Conservation (phyloP, 148 eudicot genomes). For the Tetragonia tetragonoides region DNA sequence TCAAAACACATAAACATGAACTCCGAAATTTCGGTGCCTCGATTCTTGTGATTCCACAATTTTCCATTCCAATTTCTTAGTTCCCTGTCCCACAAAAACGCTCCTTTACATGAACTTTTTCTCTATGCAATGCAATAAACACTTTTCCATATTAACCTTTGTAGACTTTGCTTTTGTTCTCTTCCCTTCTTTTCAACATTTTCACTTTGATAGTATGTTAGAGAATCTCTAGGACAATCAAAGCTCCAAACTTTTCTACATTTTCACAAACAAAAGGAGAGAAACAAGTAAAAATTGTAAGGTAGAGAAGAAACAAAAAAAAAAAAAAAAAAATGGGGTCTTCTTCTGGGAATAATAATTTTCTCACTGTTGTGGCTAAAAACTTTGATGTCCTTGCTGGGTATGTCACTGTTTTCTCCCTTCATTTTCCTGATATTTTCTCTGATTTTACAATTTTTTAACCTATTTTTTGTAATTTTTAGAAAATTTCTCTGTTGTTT, state of each 20-base stretch:
- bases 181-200: background rate
- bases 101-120: background rate
- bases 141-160: background rate
- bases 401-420: conserved; percentile 12
- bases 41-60: conserved; percentile 20
- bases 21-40: conserved; percentile 29
- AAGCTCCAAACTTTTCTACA: background rate
- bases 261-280: background rate
- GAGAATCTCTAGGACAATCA: background rate
- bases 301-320: background rate
- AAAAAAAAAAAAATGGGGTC: conserved; percentile 33
- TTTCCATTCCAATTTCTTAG: background rate
- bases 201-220: no score
- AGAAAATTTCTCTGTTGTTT: background rate
- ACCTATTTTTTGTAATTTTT: background rate
- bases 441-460: background rate
- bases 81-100: conserved; percentile 2
- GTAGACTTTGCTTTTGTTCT: no score
- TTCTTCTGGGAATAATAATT: conserved; percentile 28
- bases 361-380: conserved; percentile 51
- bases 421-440: background rate
- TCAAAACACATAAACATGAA: conserved; percentile 1
- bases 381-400: conserved; percentile 51
- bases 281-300: background rate
- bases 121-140: no score